Evolutionary conservation across 202 grass and related monocot genomes (phyloP), one percentile per base, ranked within the genome.

Genomic region (Sporobolus alterniflorus): DNA sequence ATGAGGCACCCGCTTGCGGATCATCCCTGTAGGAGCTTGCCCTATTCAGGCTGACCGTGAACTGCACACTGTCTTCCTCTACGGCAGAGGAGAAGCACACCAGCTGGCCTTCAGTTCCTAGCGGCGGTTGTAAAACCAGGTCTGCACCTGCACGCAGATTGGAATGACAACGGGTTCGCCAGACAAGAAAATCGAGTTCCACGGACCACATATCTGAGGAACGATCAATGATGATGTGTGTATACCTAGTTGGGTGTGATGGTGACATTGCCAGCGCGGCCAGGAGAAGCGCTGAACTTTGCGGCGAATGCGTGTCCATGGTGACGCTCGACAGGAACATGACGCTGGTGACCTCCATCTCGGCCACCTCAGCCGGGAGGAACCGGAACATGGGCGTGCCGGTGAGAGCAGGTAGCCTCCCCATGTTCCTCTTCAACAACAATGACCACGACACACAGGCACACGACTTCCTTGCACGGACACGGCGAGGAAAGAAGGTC

Each of bases 121-220:
- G 56, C 84, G 84, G 64, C 82, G 85, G 63, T 93, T 93, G 41
- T 88, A 73, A 75, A 85, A 93, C 91, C 87, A 93, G 36, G 85
- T 85, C 88, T 63, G 75, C 9, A 90, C 88, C 91, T 93, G 76
- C 73, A 67, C 24, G 69, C 41, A 83, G 54, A 74, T 61, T 30
- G 28, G 41, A 68, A 44, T 25, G 5, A 15, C 6, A 1, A 61
- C 57, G 12, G 57, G 16, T 63, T 63, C 28, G 5, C 12, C 5
- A 68, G 11, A 31, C 24, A 40, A 1, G 31, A 16, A 54, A 42
- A 26, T 15, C 10, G 11, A 29, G 18, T 11, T 12, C 9, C 22
- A 9, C 3, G 9, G 4, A 28, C 20, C 51, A 73, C 10, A 14
- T 25, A 63, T 59, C 18, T 18, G 20, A 15, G 48, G 18, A 51